phyloP scores from a whole-genome alignment of 2,329 filamentous ascomycete genomes.

The Aspergillus nomiae region DNA sequence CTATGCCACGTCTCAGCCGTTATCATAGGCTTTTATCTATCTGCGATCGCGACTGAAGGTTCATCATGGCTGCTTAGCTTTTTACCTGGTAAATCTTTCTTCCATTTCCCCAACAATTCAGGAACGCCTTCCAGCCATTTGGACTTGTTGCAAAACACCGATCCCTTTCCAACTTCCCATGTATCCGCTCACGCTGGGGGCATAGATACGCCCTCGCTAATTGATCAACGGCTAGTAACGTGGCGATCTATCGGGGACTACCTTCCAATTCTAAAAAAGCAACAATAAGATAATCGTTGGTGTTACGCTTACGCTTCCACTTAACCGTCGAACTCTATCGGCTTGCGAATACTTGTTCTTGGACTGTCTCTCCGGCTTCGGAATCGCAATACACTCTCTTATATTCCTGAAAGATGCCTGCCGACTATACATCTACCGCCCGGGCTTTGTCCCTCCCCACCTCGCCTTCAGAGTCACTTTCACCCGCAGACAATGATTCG shows the following conservation, averaged over 20 bases:
- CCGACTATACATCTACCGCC: constrained; percentile 55
- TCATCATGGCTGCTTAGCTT: background rate
- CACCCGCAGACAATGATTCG: constrained; percentile 46
- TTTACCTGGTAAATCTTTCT: background rate
- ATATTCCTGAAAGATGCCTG: constrained; percentile 37
- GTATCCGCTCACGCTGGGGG: constrained; percentile 8
- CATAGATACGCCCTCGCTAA: constrained; percentile 8
- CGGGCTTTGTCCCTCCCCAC: constrained; percentile 57
- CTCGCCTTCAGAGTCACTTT: constrained; percentile 46
- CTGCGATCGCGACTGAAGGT: background rate
- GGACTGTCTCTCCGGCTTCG: background rate
- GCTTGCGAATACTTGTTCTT: background rate
- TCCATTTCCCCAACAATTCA: background rate
- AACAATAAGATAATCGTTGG: background rate
- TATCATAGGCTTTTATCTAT: background rate
- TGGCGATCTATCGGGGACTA: background rate
- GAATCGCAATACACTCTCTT: background rate
- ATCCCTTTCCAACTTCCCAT: constrained; percentile 11
- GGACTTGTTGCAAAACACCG: background rate
- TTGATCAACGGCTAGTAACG: background rate
- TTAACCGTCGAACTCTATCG: background rate
- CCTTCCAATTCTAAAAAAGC: background rate
- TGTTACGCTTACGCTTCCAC: background rate
- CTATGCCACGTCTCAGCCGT: constrained; percentile 1
- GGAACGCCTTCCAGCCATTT: background rate